These are phyloP conservation scores for Argentina anserina DNA, from an alignment of 306 rosid genomes.

Conservation along the genomic window DNA sequence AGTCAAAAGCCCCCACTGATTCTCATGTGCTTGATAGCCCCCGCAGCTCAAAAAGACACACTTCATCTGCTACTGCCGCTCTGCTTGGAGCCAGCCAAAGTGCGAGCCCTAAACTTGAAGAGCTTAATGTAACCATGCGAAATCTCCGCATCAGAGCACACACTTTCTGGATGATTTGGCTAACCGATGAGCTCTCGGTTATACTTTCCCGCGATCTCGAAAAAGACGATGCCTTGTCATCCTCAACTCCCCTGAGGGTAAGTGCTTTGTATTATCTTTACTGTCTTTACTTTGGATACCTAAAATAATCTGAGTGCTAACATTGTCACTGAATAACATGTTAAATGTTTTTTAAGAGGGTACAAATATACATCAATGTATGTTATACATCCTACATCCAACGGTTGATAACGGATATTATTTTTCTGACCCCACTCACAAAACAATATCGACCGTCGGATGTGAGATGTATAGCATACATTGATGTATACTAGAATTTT, in stretches of 20 bases:
- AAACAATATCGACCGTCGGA: too few relatives aligned
- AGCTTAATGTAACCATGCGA: constrained; percentile 53
- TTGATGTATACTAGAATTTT: too few relatives aligned
- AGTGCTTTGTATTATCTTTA: constrained; percentile 29
- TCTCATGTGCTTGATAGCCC: constrained; percentile 48
- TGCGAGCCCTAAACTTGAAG: constrained; percentile 74
- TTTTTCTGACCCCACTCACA: too few relatives aligned
- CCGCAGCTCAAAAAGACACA: constrained; percentile 46
- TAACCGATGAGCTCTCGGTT: constrained; percentile 70
- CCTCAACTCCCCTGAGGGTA: constrained; percentile 82
- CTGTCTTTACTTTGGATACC: neutral
- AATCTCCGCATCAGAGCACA: constrained; percentile 87
- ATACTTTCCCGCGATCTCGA: constrained; percentile 60
- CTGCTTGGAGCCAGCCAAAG: constrained; percentile 77
- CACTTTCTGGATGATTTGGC: constrained; percentile 85
- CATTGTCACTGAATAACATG: neutral
- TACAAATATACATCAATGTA: neutral
- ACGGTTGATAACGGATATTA: too few relatives aligned
- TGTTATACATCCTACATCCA: too few relatives aligned
- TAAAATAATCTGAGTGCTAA: neutral
- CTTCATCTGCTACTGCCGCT: constrained; percentile 63
- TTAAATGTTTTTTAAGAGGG: neutral
- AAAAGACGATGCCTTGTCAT: constrained; percentile 71
- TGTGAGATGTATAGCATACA: too few relatives aligned
- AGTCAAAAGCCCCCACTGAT: constrained; percentile 53